Conservation (phyloP, 805 yeast species). For the Lipomyces orientalis region DNA sequence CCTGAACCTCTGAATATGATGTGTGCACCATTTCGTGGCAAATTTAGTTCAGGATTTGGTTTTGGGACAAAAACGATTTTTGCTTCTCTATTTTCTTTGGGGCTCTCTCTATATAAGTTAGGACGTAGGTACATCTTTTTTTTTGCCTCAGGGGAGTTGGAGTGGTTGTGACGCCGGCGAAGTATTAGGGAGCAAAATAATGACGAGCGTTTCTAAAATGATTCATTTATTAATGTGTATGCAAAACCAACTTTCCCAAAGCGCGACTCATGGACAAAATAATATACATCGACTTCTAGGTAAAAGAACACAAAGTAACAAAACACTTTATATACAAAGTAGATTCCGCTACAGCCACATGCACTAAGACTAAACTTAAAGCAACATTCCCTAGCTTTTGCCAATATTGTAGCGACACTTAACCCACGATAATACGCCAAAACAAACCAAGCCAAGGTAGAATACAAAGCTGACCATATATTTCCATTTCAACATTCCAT, state of each 20-base stretch:
- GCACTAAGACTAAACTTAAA: not conserved
- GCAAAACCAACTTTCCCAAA: not conserved
- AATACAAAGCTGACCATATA: not conserved
- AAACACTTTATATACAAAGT: not conserved
- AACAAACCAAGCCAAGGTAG: conserved; percentile 1
- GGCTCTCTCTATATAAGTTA: too few species aligned
- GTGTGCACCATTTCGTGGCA: not conserved
- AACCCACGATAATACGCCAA: conserved; percentile 2
- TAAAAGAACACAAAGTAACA: not conserved
- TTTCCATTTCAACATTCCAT: not conserved
- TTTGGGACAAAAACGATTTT: not conserved
- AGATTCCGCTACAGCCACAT: not conserved
- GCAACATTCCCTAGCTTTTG: not conserved
- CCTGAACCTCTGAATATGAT: not conserved
- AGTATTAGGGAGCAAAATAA: not conserved
- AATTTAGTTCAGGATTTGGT: not conserved
- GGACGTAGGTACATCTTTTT: not conserved
- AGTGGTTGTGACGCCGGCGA: not conserved
- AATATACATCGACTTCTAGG: not conserved
- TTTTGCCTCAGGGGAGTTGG: not conserved
- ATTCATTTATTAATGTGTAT: not conserved
- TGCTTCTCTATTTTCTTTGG: too few species aligned
- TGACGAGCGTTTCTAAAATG: not conserved
- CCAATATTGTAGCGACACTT: not conserved
- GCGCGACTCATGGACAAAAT: not conserved